A percentile compares a stretch with the other conserved stretches of the same genome.
Conservation (phyloP, 306 rosid genomes). For the peach (Prunus persica) region Prunus_persica_NCBIv2 NC_034013.1:14064001-14064500, state of each 20-base stretch:
- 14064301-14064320: conserved; percentile 33
- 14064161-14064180: conserved; percentile 23
- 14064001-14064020: conserved; percentile 33
- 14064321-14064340: conserved; percentile 24
- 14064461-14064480: conserved; percentile 16
- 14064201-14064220: conserved; percentile 24
- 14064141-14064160: conserved; percentile 23
- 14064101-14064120: conserved; percentile 27
- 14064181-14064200: conserved; percentile 1
- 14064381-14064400: conserved; percentile 8
- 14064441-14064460: neutral
- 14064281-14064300: conserved; percentile 7
- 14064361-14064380: neutral
- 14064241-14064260: neutral
- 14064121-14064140: conserved; percentile 22
- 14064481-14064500: conserved; percentile 21
- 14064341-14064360: neutral
- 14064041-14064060: conserved; percentile 33
- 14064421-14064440: conserved; percentile 14
- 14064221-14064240: conserved; percentile 18
- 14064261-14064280: conserved; percentile 9
- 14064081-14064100: conserved; percentile 5
- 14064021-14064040: conserved; percentile 19
- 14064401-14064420: conserved; percentile 12
- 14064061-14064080: conserved; percentile 19